These are phyloP conservation scores for Syzygium malaccense DNA, from an alignment of 441 rosid genomes.

Conservation along the genomic window DNA sequence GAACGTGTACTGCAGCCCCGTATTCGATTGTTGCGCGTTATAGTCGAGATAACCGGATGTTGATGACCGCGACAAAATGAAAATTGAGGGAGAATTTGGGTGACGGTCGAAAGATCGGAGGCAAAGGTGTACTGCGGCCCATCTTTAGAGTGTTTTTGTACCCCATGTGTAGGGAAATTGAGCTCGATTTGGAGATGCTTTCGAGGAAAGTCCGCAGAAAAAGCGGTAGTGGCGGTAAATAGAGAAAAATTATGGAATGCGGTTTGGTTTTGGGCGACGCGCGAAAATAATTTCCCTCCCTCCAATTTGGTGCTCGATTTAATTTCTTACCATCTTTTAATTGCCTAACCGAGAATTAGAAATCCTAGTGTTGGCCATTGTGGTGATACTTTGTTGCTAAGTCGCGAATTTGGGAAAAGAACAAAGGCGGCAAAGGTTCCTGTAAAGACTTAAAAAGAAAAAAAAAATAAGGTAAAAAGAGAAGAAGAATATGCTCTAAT, in stretches of 20 bases:
- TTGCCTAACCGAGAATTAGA: not conserved
- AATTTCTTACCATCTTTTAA: not conserved
- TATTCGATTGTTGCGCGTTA: too few species aligned
- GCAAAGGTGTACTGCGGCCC: not conserved
- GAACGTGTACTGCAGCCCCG: too few species aligned
- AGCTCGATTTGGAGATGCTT: not conserved
- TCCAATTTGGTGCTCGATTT: not conserved
- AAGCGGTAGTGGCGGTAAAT: not conserved
- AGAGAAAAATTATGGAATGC: not conserved
- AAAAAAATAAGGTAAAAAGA: not conserved
- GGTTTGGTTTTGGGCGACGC: not conserved
- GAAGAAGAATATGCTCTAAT: not conserved
- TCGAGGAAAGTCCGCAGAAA: not conserved
- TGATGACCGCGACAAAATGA: not conserved
- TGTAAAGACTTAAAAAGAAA: not conserved
- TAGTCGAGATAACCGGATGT: too few species aligned
- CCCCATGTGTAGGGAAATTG: not conserved
- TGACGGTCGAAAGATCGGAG: not conserved
- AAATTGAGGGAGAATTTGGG: not conserved
- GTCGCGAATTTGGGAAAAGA: not conserved
- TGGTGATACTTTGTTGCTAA: not conserved
- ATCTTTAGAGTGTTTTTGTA: fast-evolving
- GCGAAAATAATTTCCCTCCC: not conserved
- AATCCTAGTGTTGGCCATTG: not conserved
- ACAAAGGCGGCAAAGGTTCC: not conserved